A percentile compares a stretch with the other conserved stretches of the same genome.
Conservation (phyloP, 2,329 filamentous ascomycete genomes). For the Dryadomyces sulphureus region DNA sequence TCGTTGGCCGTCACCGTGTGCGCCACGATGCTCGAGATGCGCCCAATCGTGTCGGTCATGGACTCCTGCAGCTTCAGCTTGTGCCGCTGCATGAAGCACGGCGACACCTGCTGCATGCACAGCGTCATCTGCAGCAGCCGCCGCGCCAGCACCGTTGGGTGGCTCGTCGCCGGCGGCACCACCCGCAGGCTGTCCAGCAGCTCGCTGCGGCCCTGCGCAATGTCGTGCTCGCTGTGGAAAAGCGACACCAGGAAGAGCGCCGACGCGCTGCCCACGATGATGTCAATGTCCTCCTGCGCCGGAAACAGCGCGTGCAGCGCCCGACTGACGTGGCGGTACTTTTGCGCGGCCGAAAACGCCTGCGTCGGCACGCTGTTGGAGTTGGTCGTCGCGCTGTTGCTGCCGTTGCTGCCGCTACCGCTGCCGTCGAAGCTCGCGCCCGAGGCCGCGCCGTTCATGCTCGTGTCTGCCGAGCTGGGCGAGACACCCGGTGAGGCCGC, state of each 20-base stretch:
- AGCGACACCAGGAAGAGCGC: constrained; percentile 16
- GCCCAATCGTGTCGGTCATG: constrained; percentile 15
- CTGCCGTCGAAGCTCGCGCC: background rate
- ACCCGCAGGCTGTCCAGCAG: constrained; percentile 11
- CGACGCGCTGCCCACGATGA: constrained; percentile 15
- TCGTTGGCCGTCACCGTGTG: constrained; percentile 33
- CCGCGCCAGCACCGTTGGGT: constrained; percentile 32
- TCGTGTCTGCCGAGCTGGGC: background rate
- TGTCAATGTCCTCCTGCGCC: constrained; percentile 18
- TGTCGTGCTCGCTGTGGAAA: constrained; percentile 18
- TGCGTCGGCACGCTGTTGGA: background rate
- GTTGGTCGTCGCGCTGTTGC: background rate
- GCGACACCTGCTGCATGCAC: constrained; percentile 30
- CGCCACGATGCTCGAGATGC: constrained; percentile 18
- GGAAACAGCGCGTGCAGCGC: constrained; percentile 20
- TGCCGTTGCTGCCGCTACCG: background rate
- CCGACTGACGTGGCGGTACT: constrained; percentile 19
- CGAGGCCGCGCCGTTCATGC: background rate
- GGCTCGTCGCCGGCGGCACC: constrained; percentile 21
- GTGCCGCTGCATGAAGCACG: constrained; percentile 14
- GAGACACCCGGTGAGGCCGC: background rate
- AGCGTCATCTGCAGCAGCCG: constrained; percentile 29
- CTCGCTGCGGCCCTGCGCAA: constrained; percentile 17
- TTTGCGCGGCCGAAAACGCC: constrained; percentile 8
- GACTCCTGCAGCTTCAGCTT: constrained; percentile 15